phyloP scores from a whole-genome alignment of 768 basidiomycete genomes.

The Russula vinacea region DNA sequence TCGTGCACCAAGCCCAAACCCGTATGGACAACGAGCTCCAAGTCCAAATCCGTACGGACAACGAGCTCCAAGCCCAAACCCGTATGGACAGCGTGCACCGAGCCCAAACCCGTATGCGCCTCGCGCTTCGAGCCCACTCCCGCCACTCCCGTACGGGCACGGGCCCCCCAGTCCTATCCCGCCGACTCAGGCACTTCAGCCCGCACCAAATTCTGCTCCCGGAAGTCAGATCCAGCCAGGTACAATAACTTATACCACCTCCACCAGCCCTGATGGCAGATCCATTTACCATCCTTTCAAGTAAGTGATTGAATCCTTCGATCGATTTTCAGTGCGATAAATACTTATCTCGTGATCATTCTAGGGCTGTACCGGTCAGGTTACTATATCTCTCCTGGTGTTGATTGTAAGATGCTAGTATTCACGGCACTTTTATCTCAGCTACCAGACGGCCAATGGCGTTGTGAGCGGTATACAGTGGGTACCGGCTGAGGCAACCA shows the following conservation, averaged over 20 bases:
- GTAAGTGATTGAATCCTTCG: constrained; percentile 37
- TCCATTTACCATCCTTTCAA: constrained; percentile 70
- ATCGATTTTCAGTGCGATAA: constrained; percentile 17
- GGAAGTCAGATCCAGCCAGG: constrained; percentile 56
- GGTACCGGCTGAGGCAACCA: constrained; percentile 68
- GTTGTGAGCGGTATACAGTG: constrained; percentile 62
- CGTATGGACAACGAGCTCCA: not conserved
- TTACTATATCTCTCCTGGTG: constrained; percentile 35
- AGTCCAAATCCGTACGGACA: constrained; percentile 11
- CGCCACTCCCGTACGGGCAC: not conserved
- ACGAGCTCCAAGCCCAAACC: not conserved
- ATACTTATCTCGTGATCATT: constrained; percentile 27
- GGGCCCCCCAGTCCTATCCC: constrained; percentile 29
- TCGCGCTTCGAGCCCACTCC: constrained; percentile 21
- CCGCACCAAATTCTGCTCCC: constrained; percentile 26
- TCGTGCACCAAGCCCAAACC: not conserved
- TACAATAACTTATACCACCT: constrained; percentile 71
- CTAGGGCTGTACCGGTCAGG: constrained; percentile 74
- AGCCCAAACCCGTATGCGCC: constrained; percentile 15
- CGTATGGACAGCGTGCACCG: not conserved
- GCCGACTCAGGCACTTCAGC: constrained; percentile 1
- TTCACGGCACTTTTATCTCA: constrained; percentile 32
- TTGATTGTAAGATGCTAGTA: constrained; percentile 3
- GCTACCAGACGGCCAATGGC: constrained; percentile 70
- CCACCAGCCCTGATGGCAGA: constrained; percentile 58